Percentiles rank a stretch among this genome's conserved stretches.
Evolutionary conservation across 2,329 filamentous ascomycete species (phyloP).

Genomic region (Alternaria postmessia): DNA sequence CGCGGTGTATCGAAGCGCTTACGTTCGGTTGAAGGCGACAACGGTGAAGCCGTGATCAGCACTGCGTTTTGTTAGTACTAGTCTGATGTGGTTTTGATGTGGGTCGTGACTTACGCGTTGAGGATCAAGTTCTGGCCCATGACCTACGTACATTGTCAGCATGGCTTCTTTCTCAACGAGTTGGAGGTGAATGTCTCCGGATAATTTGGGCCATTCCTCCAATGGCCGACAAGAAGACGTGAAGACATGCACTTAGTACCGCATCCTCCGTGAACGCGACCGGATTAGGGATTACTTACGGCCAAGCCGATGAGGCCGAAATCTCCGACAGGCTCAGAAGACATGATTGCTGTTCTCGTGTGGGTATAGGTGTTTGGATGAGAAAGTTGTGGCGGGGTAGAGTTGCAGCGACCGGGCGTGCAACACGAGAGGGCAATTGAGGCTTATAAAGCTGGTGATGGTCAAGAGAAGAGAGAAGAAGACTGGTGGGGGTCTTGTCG

Average conservation of each 20-base stretch:
- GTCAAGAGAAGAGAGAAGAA: constrained; percentile 30
- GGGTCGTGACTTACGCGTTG: constrained; percentile 55
- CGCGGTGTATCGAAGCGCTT: constrained; percentile 14
- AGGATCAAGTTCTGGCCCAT: constrained; percentile 65
- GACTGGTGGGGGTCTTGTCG: constrained; percentile 35
- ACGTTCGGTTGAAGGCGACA: constrained; percentile 96
- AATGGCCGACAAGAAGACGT: not conserved
- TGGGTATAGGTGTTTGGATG: constrained; percentile 8
- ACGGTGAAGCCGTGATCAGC: constrained; percentile 82
- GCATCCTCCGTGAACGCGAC: not conserved
- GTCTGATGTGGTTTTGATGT: constrained; percentile 14
- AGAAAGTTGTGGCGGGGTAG: constrained; percentile 35
- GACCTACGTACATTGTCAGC: constrained; percentile 41
- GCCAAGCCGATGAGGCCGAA: constrained; percentile 63
- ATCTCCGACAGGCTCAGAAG: constrained; percentile 57
- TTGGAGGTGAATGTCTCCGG: not conserved
- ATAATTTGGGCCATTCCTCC: not conserved
- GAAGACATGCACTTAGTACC: not conserved
- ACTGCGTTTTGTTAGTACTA: constrained; percentile 42
- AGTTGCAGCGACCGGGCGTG: constrained; percentile 42
- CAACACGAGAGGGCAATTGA: constrained; percentile 39
- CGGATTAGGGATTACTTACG: constrained; percentile 36
- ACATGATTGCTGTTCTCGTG: constrained; percentile 40
- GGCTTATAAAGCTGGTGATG: constrained; percentile 29
- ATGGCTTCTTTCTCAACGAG: constrained; percentile 5